Percentiles rank a stretch among this genome's conserved stretches.
Conservation (phyloP, 2,329 filamentous ascomycete species). For the Fusarium subtropicale region DNA sequence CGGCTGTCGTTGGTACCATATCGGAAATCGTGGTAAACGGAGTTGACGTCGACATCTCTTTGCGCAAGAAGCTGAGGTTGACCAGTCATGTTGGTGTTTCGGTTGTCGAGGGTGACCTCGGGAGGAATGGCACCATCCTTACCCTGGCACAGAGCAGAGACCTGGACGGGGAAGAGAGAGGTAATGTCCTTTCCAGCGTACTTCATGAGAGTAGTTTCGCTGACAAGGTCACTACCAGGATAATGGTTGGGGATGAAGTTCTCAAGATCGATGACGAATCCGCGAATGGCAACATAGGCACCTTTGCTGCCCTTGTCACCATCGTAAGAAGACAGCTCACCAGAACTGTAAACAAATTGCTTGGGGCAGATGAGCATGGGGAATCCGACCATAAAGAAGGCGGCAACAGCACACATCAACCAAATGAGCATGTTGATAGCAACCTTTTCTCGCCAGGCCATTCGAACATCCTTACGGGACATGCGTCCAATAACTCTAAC, state of each 20-base stretch:
- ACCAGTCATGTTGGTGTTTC: slow-evolving; percentile 78
- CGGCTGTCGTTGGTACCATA: slow-evolving; percentile 83
- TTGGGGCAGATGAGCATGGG: slow-evolving; percentile 90
- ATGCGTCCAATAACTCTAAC: slow-evolving; percentile 84
- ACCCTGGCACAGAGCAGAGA: slow-evolving; percentile 89
- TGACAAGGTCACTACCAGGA: slow-evolving; percentile 71
- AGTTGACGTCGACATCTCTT: slow-evolving; percentile 73
- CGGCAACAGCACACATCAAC: slow-evolving; percentile 79
- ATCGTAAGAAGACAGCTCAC: slow-evolving; percentile 79
- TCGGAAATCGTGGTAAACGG: slow-evolving; percentile 92
- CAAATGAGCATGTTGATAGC: slow-evolving; percentile 99
- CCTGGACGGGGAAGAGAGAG: slow-evolving; percentile 90
- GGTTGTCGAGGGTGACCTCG: slow-evolving; percentile 87
- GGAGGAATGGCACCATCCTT: slow-evolving; percentile 72
- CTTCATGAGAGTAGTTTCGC: slow-evolving; percentile 70
- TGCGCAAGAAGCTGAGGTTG: slow-evolving; percentile 71
- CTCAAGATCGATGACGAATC: slow-evolving; percentile 86
- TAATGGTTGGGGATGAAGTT: slow-evolving; percentile 76
- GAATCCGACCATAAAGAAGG: slow-evolving; percentile 92
- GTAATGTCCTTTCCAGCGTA: slow-evolving; percentile 93
- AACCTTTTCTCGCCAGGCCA: slow-evolving; percentile 96
- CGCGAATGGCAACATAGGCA: slow-evolving; percentile 85
- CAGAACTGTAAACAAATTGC: slow-evolving; percentile 85
- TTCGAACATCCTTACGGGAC: slow-evolving; percentile 89
- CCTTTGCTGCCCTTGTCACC: slow-evolving; percentile 71